These are phyloP conservation scores for Leccinum ochraceum DNA, from an alignment of 768 basidiomycete genomes.

Conservation along the genomic window DNA sequence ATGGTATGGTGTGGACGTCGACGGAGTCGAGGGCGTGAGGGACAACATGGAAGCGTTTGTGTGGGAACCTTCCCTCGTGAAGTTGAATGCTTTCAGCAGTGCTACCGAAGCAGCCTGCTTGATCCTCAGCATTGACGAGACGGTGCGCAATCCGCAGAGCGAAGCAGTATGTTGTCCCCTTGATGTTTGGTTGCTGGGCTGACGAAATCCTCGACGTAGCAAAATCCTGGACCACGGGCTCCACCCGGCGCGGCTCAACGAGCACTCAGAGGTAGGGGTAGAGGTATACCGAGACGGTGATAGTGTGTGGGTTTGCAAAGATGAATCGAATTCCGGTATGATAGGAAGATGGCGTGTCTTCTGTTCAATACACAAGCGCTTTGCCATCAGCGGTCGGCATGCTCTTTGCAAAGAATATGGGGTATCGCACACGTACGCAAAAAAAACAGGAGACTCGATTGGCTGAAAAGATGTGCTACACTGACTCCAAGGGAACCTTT, in stretches of 20 bases:
- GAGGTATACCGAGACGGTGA: conserved; percentile 76
- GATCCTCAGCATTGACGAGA: conserved; percentile 96
- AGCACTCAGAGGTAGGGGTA: conserved; percentile 83
- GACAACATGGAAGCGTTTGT: conserved; percentile 98
- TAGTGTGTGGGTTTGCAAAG: conserved; percentile 12
- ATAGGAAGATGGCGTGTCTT: conserved; percentile 21
- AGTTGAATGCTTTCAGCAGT: conserved; percentile 92
- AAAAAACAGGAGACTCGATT: neutral
- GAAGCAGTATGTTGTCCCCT: conserved; percentile 65
- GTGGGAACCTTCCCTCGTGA: conserved; percentile 97
- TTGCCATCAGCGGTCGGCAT: no score
- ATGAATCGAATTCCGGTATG: conserved; percentile 6
- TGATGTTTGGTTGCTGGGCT: conserved; percentile 10
- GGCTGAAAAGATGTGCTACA: neutral
- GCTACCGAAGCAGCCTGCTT: conserved; percentile 96
- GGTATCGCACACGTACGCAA: no score
- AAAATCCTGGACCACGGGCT: conserved; percentile 81
- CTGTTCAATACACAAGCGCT: conserved; percentile 17
- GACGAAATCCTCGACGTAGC: conserved; percentile 42
- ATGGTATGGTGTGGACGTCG: conserved; percentile 96
- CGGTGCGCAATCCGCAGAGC: conserved; percentile 92
- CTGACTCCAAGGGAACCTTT: neutral
- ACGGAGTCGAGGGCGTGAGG: conserved; percentile 82
- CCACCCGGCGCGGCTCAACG: conserved; percentile 91
- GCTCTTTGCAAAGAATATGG: no score